A percentile compares a stretch with the other conserved stretches of the same genome.
Evolutionary conservation across 352 stramenopile species (phyloP).

Genomic region (Elongisporangium senticosum): DNA sequence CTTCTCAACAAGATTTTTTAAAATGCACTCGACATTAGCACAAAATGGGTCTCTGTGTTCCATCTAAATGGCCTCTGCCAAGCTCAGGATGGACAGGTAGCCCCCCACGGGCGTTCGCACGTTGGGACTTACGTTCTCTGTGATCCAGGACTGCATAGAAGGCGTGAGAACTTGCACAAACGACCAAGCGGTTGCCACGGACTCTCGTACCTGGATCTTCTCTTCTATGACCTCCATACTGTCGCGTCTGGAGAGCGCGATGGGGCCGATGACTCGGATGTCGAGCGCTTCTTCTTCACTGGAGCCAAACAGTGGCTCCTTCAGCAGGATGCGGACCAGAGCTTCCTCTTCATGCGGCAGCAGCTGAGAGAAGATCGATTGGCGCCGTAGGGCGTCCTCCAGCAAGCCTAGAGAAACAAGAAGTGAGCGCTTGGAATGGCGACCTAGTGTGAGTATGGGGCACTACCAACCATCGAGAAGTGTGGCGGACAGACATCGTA

Average conservation of each 20-base stretch:
- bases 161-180: background rate
- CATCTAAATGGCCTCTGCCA: slow-evolving; percentile 37
- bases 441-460: background rate
- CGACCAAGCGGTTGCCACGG: background rate
- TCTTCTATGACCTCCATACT: slow-evolving; percentile 48
- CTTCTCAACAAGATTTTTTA: background rate
- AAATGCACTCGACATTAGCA: background rate
- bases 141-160: slow-evolving; percentile 31
- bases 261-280: slow-evolving; percentile 35
- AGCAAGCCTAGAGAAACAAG: slow-evolving; percentile 30
- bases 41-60: background rate
- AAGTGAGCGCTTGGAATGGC: background rate
- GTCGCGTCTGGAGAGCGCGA: slow-evolving; percentile 43
- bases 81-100: slow-evolving; percentile 46
- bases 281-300: slow-evolving; percentile 10
- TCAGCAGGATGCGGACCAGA: slow-evolving; percentile 41
- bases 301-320: slow-evolving; percentile 26
- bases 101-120: slow-evolving; percentile 27
- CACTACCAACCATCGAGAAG: slow-evolving; percentile 41
- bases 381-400: slow-evolving; percentile 28
- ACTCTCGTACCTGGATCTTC: slow-evolving; percentile 36
- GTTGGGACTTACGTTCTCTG: slow-evolving; percentile 27
- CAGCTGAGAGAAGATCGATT: slow-evolving; percentile 40
- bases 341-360: slow-evolving; percentile 37
- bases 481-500: slow-evolving; percentile 22